These are phyloP conservation scores for Picea abies DNA, from an alignment of 83 land plant species.

Conservation along the genomic window DNA sequence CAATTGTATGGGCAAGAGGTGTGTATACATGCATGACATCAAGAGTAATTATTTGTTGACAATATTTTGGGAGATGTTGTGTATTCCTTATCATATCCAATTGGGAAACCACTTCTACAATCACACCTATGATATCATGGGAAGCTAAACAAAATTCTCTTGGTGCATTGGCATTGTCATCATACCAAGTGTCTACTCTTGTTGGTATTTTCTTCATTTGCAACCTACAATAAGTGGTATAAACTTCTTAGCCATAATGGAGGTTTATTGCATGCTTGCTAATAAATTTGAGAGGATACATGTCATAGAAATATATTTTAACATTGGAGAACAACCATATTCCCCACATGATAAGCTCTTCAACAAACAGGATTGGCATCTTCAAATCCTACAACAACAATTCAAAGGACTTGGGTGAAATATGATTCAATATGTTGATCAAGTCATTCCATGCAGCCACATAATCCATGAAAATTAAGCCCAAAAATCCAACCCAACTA, in stretches of 20 bases:
- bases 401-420: too few species aligned
- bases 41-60: constrained; percentile 74
- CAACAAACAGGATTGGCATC: too few species aligned
- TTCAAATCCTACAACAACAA: too few species aligned
- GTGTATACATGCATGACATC: constrained; percentile 90
- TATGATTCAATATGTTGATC: too few species aligned
- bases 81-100: constrained; percentile 83
- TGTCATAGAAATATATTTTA: too few species aligned
- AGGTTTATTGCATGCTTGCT: constrained; percentile 45
- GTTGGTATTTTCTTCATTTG: constrained; percentile 60
- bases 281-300: too few species aligned
- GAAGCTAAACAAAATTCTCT: constrained; percentile 84
- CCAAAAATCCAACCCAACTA: too few species aligned
- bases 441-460: too few species aligned
- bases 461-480: too few species aligned
- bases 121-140: constrained; percentile 84
- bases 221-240: constrained; percentile 69
- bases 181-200: constrained; percentile 70
- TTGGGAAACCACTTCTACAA: constrained; percentile 70
- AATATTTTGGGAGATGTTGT: constrained; percentile 69
- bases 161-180: constrained; percentile 58
- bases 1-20: constrained; percentile 93
- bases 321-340: too few species aligned
- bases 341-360: too few species aligned
- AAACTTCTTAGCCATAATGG: constrained; percentile 58